These are phyloP conservation scores for Phoma sp. DNA, from an alignment of 2,329 filamentous ascomycete species.

Conservation along the genomic window DNA sequence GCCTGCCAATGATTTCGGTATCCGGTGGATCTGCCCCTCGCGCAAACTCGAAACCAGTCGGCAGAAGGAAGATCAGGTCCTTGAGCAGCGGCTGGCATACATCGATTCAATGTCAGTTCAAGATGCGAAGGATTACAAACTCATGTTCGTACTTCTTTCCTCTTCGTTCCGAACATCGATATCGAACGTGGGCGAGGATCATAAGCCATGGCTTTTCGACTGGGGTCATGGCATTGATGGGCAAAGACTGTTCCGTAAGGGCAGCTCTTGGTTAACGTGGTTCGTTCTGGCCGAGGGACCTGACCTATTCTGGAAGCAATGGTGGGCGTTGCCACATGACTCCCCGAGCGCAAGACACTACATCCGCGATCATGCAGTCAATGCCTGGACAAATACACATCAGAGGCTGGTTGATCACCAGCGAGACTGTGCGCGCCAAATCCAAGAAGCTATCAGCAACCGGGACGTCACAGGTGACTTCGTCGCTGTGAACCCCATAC, in stretches of 20 bases:
- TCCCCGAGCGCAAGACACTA: constrained; percentile 28
- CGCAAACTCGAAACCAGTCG: constrained; percentile 26
- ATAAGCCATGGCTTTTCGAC: constrained; percentile 40
- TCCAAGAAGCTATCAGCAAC: constrained; percentile 34
- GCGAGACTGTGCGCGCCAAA: constrained; percentile 25
- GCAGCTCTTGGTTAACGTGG: constrained; percentile 44
- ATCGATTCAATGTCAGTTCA: constrained; percentile 25
- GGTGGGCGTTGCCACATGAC: constrained; percentile 31
- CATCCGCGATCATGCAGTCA: constrained; percentile 38
- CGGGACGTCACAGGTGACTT: constrained; percentile 20
- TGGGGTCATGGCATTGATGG: constrained; percentile 37
- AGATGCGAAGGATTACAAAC: constrained; percentile 38
- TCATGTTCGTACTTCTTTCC: constrained; percentile 42
- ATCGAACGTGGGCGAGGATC: constrained; percentile 32
- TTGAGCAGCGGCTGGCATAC: constrained; percentile 31
- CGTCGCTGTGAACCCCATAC: constrained; percentile 25
- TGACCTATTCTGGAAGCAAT: constrained; percentile 42
- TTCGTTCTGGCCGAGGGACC: constrained; percentile 42
- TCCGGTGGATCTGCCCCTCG: constrained; percentile 23
- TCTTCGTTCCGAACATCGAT: constrained; percentile 37
- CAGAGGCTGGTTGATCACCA: constrained; percentile 29
- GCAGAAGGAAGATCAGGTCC: constrained; percentile 30
- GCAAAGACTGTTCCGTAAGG: constrained; percentile 32
- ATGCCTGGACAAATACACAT: constrained; percentile 25
- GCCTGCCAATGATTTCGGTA: constrained; percentile 19